A percentile compares a stretch with the other conserved stretches of the same genome.
Conservation (phyloP, 1,284 basidiomycete species). For the Puccinia triticina region DNA sequence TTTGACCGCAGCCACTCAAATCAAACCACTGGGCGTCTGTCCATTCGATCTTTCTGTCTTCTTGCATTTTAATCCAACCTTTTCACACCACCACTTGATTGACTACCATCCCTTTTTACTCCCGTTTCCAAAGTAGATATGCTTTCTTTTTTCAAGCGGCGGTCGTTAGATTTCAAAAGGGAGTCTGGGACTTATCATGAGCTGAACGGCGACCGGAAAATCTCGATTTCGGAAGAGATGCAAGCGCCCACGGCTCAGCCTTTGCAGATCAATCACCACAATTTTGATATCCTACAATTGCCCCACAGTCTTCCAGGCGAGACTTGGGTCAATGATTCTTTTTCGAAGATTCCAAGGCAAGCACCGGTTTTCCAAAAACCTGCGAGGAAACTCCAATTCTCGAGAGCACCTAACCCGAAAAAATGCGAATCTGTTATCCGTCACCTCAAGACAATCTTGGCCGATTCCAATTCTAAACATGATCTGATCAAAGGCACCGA, state of each 20-base stretch:
- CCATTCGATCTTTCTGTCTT: no score
- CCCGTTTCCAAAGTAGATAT: background rate
- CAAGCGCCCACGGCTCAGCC: background rate
- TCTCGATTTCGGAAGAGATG: background rate
- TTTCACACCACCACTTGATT: background rate
- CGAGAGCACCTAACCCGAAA: background rate
- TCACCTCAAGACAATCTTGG: background rate
- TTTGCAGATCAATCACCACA: background rate
- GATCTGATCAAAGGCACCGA: background rate
- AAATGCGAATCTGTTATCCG: background rate
- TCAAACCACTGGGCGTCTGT: no score
- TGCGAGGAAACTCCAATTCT: background rate
- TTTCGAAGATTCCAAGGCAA: background rate
- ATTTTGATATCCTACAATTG: slow-evolving; percentile 21
- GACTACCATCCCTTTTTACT: background rate
- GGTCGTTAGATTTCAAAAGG: background rate
- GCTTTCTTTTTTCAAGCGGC: slow-evolving; percentile 4
- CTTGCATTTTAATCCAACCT: no score
- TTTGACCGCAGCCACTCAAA: no score
- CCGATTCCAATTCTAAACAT: background rate
- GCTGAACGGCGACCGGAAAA: background rate
- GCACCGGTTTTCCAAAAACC: background rate
- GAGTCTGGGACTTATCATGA: background rate
- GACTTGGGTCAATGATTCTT: background rate
- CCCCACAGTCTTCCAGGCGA: background rate